These are phyloP conservation scores for Pythium utonaiense DNA, from an alignment of 352 stramenopile species.

Conservation along the genomic window DNA sequence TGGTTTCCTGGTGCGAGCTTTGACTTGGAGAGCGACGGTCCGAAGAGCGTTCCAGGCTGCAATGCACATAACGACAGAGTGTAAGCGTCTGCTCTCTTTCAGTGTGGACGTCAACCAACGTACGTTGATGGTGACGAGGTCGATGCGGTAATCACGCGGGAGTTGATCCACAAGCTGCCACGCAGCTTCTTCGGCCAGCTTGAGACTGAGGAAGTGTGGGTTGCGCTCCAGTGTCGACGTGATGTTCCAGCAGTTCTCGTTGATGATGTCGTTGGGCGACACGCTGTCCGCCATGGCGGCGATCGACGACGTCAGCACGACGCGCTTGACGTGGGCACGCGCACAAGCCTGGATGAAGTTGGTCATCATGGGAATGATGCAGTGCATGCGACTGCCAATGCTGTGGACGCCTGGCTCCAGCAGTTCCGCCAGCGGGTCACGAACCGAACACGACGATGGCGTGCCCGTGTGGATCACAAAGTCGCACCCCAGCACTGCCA, in stretches of 20 bases:
- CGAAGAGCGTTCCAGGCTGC: constrained; percentile 78
- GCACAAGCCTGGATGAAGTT: constrained; percentile 89
- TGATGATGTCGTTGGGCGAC: constrained; percentile 71
- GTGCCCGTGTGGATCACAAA: constrained; percentile 90
- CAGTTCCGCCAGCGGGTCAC: constrained; percentile 81
- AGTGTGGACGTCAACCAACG: constrained; percentile 14
- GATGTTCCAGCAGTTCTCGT: constrained; percentile 85
- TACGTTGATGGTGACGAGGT: constrained; percentile 87
- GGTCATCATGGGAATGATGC: constrained; percentile 91
- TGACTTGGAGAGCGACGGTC: constrained; percentile 76
- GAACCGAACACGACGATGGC: constrained; percentile 82
- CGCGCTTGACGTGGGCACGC: constrained; percentile 71
- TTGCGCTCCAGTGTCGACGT: constrained; percentile 81
- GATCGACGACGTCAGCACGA: constrained; percentile 84
- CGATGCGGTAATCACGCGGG: constrained; percentile 72
- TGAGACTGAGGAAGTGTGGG: constrained; percentile 85
- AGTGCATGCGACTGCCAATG: constrained; percentile 88
- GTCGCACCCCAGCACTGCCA: constrained; percentile 85
- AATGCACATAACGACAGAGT: constrained; percentile 1
- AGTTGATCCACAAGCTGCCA: constrained; percentile 88
- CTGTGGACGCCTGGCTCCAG: constrained; percentile 84
- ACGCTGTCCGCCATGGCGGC: constrained; percentile 84
- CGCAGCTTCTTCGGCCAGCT: constrained; percentile 81
- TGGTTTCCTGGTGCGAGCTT: constrained; percentile 83
- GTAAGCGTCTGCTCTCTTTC: background rate